A percentile compares a stretch with the other conserved stretches of the same genome.
These are phyloP conservation scores for Helotiales sp. DNA, from an alignment of 2,329 filamentous ascomycete genomes.

Conservation along the genomic window DNA sequence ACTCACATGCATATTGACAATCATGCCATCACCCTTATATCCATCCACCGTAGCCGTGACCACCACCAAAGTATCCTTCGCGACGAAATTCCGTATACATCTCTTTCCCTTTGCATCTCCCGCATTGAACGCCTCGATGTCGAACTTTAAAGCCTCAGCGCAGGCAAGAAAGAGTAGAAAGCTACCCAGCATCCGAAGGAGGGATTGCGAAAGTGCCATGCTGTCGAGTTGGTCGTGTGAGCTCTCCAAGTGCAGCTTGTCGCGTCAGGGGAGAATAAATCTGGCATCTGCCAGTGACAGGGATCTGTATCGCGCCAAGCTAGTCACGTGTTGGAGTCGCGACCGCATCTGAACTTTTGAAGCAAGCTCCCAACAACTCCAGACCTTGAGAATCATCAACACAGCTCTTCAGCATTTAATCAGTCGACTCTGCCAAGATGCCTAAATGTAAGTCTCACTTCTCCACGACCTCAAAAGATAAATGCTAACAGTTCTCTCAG, in stretches of 20 bases:
- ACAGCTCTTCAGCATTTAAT: neutral
- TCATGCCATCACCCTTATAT: slow-evolving; percentile 86
- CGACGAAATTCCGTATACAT: slow-evolving; percentile 96
- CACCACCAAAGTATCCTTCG: slow-evolving; percentile 88
- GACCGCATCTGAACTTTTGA: slow-evolving; percentile 2
- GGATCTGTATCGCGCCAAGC: neutral
- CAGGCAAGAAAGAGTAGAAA: slow-evolving; percentile 55
- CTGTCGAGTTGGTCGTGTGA: slow-evolving; percentile 26
- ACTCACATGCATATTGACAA: slow-evolving; percentile 89
- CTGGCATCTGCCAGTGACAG: neutral
- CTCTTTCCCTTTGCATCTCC: slow-evolving; percentile 71
- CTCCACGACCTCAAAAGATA: slow-evolving; percentile 9
- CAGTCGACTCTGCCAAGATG: slow-evolving; percentile 55
- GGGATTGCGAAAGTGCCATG: slow-evolving; percentile 52
- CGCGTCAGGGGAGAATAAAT: slow-evolving; percentile 13
- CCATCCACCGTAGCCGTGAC: slow-evolving; percentile 89
- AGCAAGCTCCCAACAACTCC: neutral
- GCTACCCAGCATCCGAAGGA: slow-evolving; percentile 60
- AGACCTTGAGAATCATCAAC: slow-evolving; percentile 2
- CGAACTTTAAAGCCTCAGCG: slow-evolving; percentile 83
- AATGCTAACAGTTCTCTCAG: slow-evolving; percentile 48
- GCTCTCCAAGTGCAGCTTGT: slow-evolving; percentile 10
- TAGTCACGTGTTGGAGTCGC: neutral
- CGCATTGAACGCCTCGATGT: slow-evolving; percentile 70
- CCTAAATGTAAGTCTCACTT: slow-evolving; percentile 74